Percentiles rank a stretch among this genome's conserved stretches.
Evolutionary conservation across 2,329 filamentous ascomycete genomes (phyloP).

Genomic region (Penicillium sclerotiorum): DNA sequence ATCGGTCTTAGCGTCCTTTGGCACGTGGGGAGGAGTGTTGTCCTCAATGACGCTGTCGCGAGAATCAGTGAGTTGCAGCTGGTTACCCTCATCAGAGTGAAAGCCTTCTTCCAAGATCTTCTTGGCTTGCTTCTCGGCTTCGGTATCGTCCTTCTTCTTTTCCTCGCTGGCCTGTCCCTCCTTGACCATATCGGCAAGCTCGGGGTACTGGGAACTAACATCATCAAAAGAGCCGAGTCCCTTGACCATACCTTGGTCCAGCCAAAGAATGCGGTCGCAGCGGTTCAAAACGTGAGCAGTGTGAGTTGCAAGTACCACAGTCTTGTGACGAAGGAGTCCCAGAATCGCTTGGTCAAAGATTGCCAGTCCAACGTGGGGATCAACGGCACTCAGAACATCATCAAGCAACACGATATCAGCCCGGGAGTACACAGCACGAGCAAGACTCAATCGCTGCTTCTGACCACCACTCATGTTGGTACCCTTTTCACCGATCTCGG

Average conservation of each 20-base stretch:
- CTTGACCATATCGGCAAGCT: neutral
- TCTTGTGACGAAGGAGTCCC: neutral
- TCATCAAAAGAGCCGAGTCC: neutral
- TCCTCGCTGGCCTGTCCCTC: neutral
- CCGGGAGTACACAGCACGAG: conserved; percentile 12
- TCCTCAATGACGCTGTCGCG: neutral
- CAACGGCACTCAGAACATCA: conserved; percentile 10
- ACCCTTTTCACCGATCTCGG: conserved; percentile 47
- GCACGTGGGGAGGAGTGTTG: neutral
- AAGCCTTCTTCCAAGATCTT: neutral
- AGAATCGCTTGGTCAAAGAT: conserved; percentile 5
- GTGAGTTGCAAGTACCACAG: conserved; percentile 3
- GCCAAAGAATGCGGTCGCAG: conserved; percentile 1
- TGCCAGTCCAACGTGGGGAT: conserved; percentile 3
- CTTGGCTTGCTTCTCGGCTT: neutral
- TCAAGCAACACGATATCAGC: conserved; percentile 8
- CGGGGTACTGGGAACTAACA: neutral
- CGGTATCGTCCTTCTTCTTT: neutral
- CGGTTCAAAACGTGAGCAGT: neutral
- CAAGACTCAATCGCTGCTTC: conserved; percentile 36
- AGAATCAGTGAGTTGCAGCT: neutral
- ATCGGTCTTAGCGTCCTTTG: neutral
- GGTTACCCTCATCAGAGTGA: too few relatives aligned
- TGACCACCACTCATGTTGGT: conserved; percentile 39
- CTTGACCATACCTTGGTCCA: conserved; percentile 1